phyloP scores from a whole-genome alignment of 1,139 yeast genomes.

The Yamadazyma aaseri region DNA sequence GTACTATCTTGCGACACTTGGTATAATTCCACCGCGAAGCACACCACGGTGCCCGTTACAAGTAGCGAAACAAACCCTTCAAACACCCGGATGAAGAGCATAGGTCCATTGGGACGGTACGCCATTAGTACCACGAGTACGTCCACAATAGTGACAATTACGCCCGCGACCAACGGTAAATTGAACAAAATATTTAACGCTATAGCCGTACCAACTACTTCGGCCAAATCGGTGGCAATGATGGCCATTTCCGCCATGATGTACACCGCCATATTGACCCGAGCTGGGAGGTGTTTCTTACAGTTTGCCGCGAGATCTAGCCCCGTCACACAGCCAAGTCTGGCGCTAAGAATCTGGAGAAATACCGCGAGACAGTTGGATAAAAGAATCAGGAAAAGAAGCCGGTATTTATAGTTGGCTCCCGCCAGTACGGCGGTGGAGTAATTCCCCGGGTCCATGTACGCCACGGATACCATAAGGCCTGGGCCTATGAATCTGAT shows the following conservation, averaged over 20 bases:
- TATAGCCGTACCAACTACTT: constrained; percentile 91
- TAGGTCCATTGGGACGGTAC: constrained; percentile 83
- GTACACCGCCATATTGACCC: constrained; percentile 63
- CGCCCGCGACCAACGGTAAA: constrained; percentile 79
- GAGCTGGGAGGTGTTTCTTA: constrained; percentile 65
- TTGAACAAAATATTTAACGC: constrained; percentile 78
- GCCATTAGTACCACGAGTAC: constrained; percentile 84
- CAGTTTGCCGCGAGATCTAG: constrained; percentile 86
- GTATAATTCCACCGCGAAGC: constrained; percentile 78
- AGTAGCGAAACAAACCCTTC: constrained; percentile 76
- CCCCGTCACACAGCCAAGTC: constrained; percentile 89
- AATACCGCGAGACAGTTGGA: constrained; percentile 87
- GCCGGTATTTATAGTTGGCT: constrained; percentile 78
- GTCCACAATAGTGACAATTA: constrained; percentile 76
- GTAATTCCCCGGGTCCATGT: constrained; percentile 97
- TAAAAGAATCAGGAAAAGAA: constrained; percentile 74
- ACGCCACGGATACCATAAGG: constrained; percentile 90
- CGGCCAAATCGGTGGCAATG: constrained; percentile 90
- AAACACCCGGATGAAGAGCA: constrained; percentile 74
- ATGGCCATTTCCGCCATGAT: constrained; percentile 83
- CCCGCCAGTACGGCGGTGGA: constrained; percentile 95
- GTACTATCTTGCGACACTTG: constrained; percentile 57
- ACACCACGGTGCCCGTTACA: constrained; percentile 79
- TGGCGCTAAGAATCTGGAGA: constrained; percentile 79
- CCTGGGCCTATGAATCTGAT: constrained; percentile 85